Evolutionary conservation across 2,329 filamentous ascomycete genomes (phyloP), one percentile per base, ranked within the genome.

Genomic region (Aureobasidium leucospermi): DNA sequence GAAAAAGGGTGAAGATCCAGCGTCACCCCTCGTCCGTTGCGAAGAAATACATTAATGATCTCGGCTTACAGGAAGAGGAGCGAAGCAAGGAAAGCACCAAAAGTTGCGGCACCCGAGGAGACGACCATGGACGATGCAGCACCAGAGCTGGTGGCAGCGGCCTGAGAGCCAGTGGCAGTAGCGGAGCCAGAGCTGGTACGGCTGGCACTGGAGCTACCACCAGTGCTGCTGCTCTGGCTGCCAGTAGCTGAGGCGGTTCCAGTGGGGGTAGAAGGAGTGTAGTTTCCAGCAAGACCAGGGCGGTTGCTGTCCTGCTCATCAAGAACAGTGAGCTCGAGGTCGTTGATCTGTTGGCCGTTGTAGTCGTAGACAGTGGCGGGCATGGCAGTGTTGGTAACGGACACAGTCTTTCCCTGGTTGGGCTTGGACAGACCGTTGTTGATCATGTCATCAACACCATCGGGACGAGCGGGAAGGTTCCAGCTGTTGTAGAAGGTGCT

Each of bases 401-500:
- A 66, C 19, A 86, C 79, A 49, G 94, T 67, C 56, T 72, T 71
- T 36, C 75, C 75, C 10, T 69, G 65, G 52, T 84, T 83, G 61
- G 83, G 81, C 62, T 81, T 81, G 48, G 72, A 75, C 61, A 94
- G 82, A 63, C 90, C 90, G 53, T 87, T 83, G 66, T 88, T 78
- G 69, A 96, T 90, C 68, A 94, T 79, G 51, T 81, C 77, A 64
- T 85, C 78, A 43, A 84, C 85, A 64, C 84, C 86, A 8, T 81
- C 78, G 16, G 89, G 89, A 10, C 83, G 78, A 2, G 67, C 75
- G 53, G 86, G 90, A 59, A 95, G 76, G 42, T 84, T 86, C 76
- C 93, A 96, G 78, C 88, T 87, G 72, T 76, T 84, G 72, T 81
- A 81, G 78, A 95, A 94, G 61, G 79, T 79, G 62, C 79, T 74